A percentile compares a stretch with the other conserved stretches of the same genome.
These are phyloP conservation scores for Ophiostoma ulmi DNA, from an alignment of 2,329 filamentous ascomycete species.

Conservation along the genomic window DNA sequence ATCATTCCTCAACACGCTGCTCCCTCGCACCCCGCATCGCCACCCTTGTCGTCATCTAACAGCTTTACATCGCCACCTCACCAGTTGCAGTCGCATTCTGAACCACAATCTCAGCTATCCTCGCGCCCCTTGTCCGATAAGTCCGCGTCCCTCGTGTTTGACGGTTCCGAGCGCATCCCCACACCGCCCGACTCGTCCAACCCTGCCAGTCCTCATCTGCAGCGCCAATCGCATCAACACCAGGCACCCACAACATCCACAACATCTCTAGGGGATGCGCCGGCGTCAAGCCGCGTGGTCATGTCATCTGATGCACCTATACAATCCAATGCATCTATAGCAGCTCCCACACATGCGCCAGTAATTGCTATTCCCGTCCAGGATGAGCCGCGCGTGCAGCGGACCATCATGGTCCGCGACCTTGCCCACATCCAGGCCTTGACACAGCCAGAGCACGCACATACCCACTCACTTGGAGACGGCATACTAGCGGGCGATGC, in stretches of 20 bases:
- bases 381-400: constrained; percentile 39
- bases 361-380: constrained; percentile 28
- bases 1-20: constrained; percentile 1
- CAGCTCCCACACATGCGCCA: constrained; percentile 21
- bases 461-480: constrained; percentile 41
- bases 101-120: background rate
- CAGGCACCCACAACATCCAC: constrained; percentile 23
- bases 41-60: constrained; percentile 31
- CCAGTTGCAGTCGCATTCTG: constrained; percentile 7
- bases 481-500: constrained; percentile 46
- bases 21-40: constrained; percentile 21
- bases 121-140: constrained; percentile 8
- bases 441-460: constrained; percentile 65
- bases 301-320: background rate
- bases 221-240: background rate
- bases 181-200: constrained; percentile 37
- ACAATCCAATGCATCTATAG: background rate
- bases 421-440: constrained; percentile 87
- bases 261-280: constrained; percentile 45
- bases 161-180: constrained; percentile 19
- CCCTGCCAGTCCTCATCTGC: background rate
- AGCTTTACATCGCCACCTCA: constrained; percentile 23
- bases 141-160: background rate
- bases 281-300: constrained; percentile 36
- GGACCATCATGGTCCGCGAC: constrained; percentile 74